Percentiles rank a stretch among this genome's conserved stretches.
Conservation (phyloP, 495 filamentous ascomycete genomes). For the Diplogelasinospora grovesii region DNA sequence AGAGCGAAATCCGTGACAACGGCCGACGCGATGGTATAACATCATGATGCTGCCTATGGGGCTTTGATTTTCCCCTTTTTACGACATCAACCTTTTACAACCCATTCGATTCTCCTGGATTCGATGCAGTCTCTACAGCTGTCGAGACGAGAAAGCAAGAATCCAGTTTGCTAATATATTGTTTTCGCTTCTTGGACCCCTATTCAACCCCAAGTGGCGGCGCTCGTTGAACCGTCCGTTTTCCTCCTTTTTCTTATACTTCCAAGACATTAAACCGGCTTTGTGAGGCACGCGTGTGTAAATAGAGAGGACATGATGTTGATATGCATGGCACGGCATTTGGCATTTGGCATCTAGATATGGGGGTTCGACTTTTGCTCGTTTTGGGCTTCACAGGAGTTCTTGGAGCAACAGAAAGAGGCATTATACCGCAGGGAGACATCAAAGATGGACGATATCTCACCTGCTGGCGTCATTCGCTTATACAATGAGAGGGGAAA, state of each 20-base stretch:
- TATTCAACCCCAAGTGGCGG: conserved; percentile 1
- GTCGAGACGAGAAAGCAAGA: not conserved
- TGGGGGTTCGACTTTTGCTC: conserved; percentile 25
- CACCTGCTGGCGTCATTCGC: conserved; percentile 29
- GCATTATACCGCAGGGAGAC: conserved; percentile 17
- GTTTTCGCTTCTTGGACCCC: no score
- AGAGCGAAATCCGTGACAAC: conserved; percentile 37
- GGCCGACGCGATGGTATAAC: conserved; percentile 36
- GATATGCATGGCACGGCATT: conserved; percentile 49
- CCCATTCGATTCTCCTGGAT: conserved; percentile 8
- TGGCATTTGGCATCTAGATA: conserved; percentile 48
- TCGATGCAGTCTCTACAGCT: not conserved
- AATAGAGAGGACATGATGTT: conserved; percentile 46
- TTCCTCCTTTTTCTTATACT: conserved; percentile 19
- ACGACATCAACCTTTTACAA: conserved; percentile 7
- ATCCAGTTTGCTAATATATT: conserved; percentile 11
- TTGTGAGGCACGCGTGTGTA: conserved; percentile 34
- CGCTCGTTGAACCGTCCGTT: no score
- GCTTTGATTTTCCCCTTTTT: conserved; percentile 3
- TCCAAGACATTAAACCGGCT: conserved; percentile 17
- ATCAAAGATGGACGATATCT: conserved; percentile 19
- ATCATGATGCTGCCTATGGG: conserved; percentile 1
- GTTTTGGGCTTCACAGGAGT: conserved; percentile 37
- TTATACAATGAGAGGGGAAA: conserved; percentile 11
- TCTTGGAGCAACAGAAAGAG: conserved; percentile 34